Evolutionary conservation across 2,329 filamentous ascomycete species (phyloP).

Genomic region (Ophiostoma ulmi): DNA sequence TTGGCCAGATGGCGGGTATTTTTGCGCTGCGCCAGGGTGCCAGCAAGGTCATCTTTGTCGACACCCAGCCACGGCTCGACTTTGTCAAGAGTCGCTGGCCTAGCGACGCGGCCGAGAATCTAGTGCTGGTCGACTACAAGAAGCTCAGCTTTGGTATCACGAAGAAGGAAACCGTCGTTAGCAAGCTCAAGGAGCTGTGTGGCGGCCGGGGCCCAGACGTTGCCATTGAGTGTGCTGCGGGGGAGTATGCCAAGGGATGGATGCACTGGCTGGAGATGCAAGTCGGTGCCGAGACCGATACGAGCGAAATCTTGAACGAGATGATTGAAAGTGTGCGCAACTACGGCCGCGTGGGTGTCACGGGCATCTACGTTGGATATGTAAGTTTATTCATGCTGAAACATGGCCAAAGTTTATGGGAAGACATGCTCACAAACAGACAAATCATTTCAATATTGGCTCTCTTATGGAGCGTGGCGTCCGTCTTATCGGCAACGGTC

Average conservation of each 20-base stretch:
- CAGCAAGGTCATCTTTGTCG: conserved; percentile 70
- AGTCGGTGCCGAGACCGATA: conserved; percentile 74
- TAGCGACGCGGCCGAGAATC: conserved; percentile 43
- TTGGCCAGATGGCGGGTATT: conserved; percentile 76
- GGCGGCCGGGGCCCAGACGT: conserved; percentile 68
- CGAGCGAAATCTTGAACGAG: conserved; percentile 73
- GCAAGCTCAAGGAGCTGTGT: conserved; percentile 66
- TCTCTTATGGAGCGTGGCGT: conserved; percentile 83
- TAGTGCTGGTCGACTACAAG: conserved; percentile 66
- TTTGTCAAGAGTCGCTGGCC: conserved; percentile 61
- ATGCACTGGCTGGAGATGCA: conserved; percentile 54
- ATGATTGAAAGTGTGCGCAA: conserved; percentile 70
- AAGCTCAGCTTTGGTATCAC: conserved; percentile 54
- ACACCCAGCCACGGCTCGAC: conserved; percentile 64
- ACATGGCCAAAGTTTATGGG: neutral
- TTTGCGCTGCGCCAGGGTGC: conserved; percentile 74
- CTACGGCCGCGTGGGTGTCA: conserved; percentile 70
- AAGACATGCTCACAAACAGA: conserved; percentile 39
- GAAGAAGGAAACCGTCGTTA: conserved; percentile 56
- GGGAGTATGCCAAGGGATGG: conserved; percentile 59
- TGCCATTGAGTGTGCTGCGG: conserved; percentile 60
- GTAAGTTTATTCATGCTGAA: conserved; percentile 36
- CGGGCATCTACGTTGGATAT: conserved; percentile 62
- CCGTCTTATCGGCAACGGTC: conserved; percentile 63
- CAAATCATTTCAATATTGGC: conserved; percentile 78